A percentile compares a stretch with the other conserved stretches of the same genome.
phyloP scores from a whole-genome alignment of 257 asterid genomes.

The Lavandula angustifolia region DNA sequence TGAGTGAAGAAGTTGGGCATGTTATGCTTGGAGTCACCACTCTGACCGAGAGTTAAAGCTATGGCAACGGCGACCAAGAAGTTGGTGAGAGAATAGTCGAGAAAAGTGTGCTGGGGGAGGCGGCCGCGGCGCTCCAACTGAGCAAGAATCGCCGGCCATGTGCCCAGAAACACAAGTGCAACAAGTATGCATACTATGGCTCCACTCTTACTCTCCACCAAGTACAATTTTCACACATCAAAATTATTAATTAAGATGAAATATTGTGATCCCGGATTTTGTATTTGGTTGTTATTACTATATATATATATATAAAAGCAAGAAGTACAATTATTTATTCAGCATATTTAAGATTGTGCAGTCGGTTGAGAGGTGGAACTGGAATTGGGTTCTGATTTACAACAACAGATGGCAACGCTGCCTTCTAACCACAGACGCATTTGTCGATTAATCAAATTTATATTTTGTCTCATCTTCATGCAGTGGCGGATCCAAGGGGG shows the following conservation, averaged over 20 bases:
- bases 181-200: constrained; percentile 56
- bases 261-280: neutral
- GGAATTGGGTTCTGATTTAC: constrained; percentile 1
- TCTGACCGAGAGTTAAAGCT: constrained; percentile 50
- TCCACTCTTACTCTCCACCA: constrained; percentile 58
- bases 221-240: constrained; percentile 32
- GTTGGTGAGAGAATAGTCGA: constrained; percentile 47
- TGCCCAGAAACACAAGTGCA: constrained; percentile 51
- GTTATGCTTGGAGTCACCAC: constrained; percentile 35
- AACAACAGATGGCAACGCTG: constrained; percentile 11
- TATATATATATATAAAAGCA: too few species aligned
- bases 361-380: constrained; percentile 14
- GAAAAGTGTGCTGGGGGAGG: constrained; percentile 59
- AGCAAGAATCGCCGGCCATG: constrained; percentile 58
- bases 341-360: neutral
- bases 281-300: neutral
- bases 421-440: neutral
- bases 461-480: neutral
- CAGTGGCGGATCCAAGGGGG: too few species aligned
- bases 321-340: too few species aligned
- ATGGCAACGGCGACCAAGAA: constrained; percentile 44
- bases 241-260: too few species aligned
- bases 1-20: constrained; percentile 46
- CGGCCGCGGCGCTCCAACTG: constrained; percentile 55
- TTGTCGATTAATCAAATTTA: neutral